Evolutionary conservation across 2,329 filamentous ascomycete genomes (phyloP).

Genomic region (Byssothecium circinans): DNA sequence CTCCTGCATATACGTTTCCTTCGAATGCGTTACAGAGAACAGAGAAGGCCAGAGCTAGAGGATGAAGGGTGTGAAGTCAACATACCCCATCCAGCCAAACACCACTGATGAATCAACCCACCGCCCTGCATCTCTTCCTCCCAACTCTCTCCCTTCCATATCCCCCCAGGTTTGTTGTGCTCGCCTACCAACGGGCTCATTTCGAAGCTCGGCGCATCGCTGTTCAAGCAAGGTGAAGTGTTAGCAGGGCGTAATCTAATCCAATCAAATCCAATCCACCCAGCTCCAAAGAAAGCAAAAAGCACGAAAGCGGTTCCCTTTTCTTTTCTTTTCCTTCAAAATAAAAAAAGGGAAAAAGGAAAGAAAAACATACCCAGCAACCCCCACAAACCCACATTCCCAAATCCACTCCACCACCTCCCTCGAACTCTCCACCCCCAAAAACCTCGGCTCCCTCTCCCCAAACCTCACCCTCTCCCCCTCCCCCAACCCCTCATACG

Average conservation of each 20-base stretch:
- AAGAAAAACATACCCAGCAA: conserved; percentile 39
- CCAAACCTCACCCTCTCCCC: conserved; percentile 26
- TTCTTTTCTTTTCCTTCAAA: not conserved
- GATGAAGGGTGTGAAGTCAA: not conserved
- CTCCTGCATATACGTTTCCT: too few relatives aligned
- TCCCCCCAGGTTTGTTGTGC: conserved; percentile 34
- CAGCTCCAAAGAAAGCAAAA: not conserved
- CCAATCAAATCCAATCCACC: too few relatives aligned
- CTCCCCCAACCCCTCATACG: conserved; percentile 37
- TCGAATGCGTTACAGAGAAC: not conserved
- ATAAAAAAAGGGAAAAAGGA: not conserved
- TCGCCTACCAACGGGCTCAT: conserved; percentile 42
- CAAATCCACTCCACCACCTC: conserved; percentile 50
- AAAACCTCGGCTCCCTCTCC: conserved; percentile 35
- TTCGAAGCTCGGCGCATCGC: conserved; percentile 49
- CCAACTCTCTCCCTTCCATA: conserved; percentile 40
- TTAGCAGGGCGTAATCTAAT: not conserved
- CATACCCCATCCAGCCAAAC: conserved; percentile 37
- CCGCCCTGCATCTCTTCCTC: conserved; percentile 41
- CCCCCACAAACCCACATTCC: conserved; percentile 50
- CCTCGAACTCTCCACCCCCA: conserved; percentile 45
- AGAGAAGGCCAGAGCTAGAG: not conserved
- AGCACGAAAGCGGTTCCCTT: not conserved
- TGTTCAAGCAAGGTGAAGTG: too few relatives aligned
- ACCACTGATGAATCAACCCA: conserved; percentile 38